phyloP scores from a whole-genome alignment of 1,284 basidiomycete genomes.

The Ustilago cynodontis region DNA sequence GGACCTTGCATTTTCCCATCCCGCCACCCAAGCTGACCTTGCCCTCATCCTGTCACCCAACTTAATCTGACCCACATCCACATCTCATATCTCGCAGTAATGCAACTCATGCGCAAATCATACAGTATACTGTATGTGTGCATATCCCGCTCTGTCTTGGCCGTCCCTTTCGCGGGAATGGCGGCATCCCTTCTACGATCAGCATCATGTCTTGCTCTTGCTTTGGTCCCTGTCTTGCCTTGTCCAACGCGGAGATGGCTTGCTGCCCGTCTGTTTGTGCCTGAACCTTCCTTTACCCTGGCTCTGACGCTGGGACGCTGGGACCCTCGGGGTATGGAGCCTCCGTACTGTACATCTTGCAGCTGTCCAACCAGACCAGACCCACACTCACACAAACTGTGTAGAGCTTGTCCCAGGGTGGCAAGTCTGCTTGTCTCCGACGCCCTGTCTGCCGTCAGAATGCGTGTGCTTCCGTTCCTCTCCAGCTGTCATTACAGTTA shows the following conservation, averaged over 20 bases:
- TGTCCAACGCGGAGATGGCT: background rate
- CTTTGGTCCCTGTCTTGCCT: background rate
- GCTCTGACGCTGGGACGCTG: background rate
- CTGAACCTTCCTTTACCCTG: conserved; percentile 6
- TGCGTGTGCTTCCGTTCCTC: background rate
- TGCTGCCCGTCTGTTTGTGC: conserved; percentile 24
- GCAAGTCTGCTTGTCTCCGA: background rate
- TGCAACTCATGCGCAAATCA: conserved; percentile 1
- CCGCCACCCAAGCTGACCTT: conserved; percentile 16
- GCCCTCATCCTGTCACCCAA: too few relatives aligned
- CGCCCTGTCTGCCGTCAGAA: conserved; percentile 1
- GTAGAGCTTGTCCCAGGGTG: conserved; percentile 12
- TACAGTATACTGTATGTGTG: background rate
- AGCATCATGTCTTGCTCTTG: conserved; percentile 4
- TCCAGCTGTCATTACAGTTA: background rate
- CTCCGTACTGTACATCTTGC: conserved; percentile 17
- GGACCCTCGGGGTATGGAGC: background rate
- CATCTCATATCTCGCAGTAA: conserved; percentile 1
- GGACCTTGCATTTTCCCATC: conserved; percentile 8
- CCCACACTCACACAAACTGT: conserved; percentile 11
- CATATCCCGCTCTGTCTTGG: conserved; percentile 20
- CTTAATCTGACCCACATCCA: background rate
- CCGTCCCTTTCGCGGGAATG: background rate
- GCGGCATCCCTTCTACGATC: conserved; percentile 15
- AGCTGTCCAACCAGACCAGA: conserved; percentile 23